Conservation (phyloP, 2,329 filamentous ascomycete genomes). For the Ophiostoma novo-ulmi region DNA sequence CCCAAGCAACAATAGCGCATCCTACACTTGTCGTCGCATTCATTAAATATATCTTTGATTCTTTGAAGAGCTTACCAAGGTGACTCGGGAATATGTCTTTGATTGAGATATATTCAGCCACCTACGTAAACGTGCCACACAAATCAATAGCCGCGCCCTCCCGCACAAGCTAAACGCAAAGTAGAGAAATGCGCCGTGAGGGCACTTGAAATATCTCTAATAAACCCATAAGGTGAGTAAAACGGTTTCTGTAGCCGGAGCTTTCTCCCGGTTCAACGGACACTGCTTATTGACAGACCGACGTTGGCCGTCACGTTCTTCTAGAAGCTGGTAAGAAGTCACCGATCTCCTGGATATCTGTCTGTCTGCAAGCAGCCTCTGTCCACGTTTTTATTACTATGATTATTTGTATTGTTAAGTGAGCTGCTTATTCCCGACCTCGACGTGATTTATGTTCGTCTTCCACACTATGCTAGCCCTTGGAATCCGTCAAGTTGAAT, state of each 20-base stretch:
- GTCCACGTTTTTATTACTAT: neutral
- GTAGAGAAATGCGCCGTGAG: neutral
- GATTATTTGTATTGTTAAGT: neutral
- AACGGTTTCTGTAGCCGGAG: neutral
- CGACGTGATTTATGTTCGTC: neutral
- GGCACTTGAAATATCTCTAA: neutral
- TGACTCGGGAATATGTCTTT: neutral
- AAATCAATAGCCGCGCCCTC: neutral
- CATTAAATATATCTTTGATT: too few relatives aligned
- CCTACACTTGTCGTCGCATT: neutral
- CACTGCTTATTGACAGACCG: neutral
- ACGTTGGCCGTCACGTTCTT: neutral
- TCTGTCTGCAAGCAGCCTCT: neutral
- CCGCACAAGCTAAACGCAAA: neutral
- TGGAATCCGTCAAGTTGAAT: constrained; percentile 62
- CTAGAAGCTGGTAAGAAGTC: neutral
- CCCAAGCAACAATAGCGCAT: neutral
- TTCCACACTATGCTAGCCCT: constrained; percentile 37
- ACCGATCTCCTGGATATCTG: neutral
- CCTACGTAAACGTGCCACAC: neutral
- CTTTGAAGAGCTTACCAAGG: neutral
- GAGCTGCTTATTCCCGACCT: neutral
- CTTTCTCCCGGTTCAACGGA: neutral
- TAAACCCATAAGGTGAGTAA: neutral
- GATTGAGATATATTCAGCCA: neutral